Conservation (phyloP, 345 rosid species). For the Gossypium stocksii region DNA sequence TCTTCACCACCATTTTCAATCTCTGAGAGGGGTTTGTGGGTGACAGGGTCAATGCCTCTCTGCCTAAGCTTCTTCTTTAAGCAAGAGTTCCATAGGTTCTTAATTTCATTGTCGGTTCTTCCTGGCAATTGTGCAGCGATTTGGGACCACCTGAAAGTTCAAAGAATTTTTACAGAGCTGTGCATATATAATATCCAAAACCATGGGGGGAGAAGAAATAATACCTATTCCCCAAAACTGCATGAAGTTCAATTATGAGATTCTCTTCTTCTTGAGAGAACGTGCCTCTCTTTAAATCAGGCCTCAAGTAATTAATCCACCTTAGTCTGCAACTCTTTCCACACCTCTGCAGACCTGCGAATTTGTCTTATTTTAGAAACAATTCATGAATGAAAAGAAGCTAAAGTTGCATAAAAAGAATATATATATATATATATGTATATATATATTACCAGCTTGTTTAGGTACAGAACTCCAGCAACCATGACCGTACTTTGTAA, state of each 20-base stretch:
- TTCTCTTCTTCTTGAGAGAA: conserved; percentile 89
- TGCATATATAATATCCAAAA: neutral
- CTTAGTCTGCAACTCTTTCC: conserved; percentile 95
- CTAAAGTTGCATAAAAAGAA: neutral
- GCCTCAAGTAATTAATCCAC: conserved; percentile 95
- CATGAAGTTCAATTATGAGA: conserved; percentile 85
- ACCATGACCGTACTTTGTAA: conserved; percentile 89
- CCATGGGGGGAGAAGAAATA: neutral
- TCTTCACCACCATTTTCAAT: conserved; percentile 40
- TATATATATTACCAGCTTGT: conserved; percentile 56
- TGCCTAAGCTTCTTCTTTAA: conserved; percentile 52
- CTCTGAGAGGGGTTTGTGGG: conserved; percentile 59
- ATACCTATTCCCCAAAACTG: conserved; percentile 85
- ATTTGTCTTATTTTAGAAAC: neutral
- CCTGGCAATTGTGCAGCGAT: conserved; percentile 67
- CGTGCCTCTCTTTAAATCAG: conserved; percentile 96
- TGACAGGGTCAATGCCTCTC: conserved; percentile 63
- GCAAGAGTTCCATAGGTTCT: conserved; percentile 60
- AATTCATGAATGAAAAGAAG: neutral
- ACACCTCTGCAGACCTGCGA: conserved; percentile 84
- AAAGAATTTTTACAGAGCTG: neutral
- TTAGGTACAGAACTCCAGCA: conserved; percentile 99
- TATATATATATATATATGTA: no score
- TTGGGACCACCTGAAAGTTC: conserved; percentile 53
- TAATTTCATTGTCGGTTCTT: conserved; percentile 70